phyloP scores from a whole-genome alignment of 2,329 filamentous ascomycete species.

The Clonostachys solani region DNA sequence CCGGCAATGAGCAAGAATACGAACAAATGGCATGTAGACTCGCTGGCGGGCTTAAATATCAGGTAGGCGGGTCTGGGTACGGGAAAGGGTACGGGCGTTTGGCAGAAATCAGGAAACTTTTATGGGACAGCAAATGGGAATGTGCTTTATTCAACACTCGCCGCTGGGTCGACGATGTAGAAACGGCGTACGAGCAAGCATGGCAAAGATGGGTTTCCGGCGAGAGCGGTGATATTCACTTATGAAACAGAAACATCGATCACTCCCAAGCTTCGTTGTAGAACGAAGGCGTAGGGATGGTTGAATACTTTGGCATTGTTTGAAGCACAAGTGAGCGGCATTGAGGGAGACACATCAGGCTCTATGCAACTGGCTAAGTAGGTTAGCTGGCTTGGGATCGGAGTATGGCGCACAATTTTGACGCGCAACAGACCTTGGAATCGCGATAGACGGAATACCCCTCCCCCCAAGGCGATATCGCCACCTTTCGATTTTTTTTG shows the following conservation, averaged over 20 bases:
- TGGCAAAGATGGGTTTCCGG: slow-evolving; percentile 87
- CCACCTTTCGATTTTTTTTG: no score
- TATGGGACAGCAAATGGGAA: slow-evolving; percentile 80
- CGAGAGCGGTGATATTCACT: slow-evolving; percentile 88
- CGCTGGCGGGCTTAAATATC: slow-evolving; percentile 60
- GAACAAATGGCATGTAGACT: slow-evolving; percentile 72
- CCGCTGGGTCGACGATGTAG: slow-evolving; percentile 86
- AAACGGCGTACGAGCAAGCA: slow-evolving; percentile 81
- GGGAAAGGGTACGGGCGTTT: slow-evolving; percentile 64
- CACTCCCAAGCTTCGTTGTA: no score
- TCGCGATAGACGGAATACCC: no score
- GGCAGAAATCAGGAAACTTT: slow-evolving; percentile 70
- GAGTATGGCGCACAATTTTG: no score
- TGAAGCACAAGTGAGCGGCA: no score
- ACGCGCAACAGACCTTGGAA: no score
- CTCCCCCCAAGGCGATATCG: no score
- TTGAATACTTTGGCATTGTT: background rate
- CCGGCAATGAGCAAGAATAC: slow-evolving; percentile 74
- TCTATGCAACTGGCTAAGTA: no score
- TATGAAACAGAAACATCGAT: slow-evolving; percentile 30
- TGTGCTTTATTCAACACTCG: slow-evolving; percentile 88
- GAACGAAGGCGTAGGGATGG: background rate
- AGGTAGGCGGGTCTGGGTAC: slow-evolving; percentile 31
- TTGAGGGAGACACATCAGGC: no score
- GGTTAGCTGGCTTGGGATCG: no score